These are phyloP conservation scores for Seiridium cupressi DNA, from an alignment of 2,329 filamentous ascomycete genomes.

Conservation along the genomic window DNA sequence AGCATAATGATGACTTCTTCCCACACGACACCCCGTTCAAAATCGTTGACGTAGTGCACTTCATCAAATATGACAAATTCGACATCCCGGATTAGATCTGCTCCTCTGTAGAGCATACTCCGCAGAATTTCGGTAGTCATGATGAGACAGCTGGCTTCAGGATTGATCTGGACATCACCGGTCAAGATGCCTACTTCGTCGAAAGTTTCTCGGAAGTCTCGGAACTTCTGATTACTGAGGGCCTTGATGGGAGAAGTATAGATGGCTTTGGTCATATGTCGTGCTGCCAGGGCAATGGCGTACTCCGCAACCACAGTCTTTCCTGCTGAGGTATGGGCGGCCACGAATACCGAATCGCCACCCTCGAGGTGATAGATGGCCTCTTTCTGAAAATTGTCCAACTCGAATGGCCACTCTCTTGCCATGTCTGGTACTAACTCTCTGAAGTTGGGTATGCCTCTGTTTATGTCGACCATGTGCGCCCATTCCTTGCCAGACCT, in stretches of 20 bases:
- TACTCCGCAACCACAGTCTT: conserved; percentile 99
- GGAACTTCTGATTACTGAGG: conserved; percentile 96
- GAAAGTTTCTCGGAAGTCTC: conserved; percentile 86
- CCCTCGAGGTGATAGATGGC: conserved; percentile 96
- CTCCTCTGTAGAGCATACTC: conserved; percentile 96
- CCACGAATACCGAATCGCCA: conserved; percentile 96
- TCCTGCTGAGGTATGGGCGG: conserved; percentile 93
- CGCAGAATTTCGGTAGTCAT: conserved; percentile 99
- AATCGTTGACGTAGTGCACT: conserved; percentile 97
- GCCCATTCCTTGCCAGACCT: conserved; percentile 88
- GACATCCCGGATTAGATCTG: conserved; percentile 93
- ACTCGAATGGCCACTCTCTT: conserved; percentile 91
- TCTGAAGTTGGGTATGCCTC: conserved; percentile 88
- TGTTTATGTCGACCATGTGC: conserved; percentile 95
- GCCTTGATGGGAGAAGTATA: conserved; percentile 99
- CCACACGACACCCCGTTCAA: conserved; percentile 95
- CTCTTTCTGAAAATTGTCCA: conserved; percentile 98
- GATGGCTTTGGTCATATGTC: conserved; percentile 99
- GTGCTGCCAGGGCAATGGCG: conserved; percentile 91
- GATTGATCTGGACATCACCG: conserved; percentile 96
- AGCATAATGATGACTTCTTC: conserved; percentile 99
- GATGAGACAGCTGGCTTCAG: conserved; percentile 95
- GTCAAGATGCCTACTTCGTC: conserved; percentile 97
- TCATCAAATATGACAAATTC: conserved; percentile 99
- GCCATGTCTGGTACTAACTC: conserved; percentile 97